Conservation (phyloP, 2,329 filamentous ascomycete genomes). For the Stagonosporopsis cucurbitacearum region DNA sequence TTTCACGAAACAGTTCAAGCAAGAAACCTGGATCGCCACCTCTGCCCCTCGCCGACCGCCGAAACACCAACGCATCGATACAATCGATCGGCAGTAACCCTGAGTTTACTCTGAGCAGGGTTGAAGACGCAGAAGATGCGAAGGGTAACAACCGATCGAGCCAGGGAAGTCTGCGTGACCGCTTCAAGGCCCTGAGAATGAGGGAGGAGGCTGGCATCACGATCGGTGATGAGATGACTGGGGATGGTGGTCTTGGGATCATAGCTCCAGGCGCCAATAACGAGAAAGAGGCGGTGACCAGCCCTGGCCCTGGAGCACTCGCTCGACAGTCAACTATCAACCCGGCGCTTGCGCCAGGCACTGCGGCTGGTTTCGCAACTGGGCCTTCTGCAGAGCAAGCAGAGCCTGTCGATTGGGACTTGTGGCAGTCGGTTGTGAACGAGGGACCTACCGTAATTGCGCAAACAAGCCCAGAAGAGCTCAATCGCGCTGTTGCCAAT, state of each 20-base stretch:
- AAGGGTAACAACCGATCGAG: slow-evolving; percentile 42
- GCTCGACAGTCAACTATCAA: slow-evolving; percentile 70
- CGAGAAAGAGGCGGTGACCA: slow-evolving; percentile 48
- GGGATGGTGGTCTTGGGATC: slow-evolving; percentile 53
- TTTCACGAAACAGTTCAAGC: slow-evolving; percentile 58
- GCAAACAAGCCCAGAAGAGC: slow-evolving; percentile 83
- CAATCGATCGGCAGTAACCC: slow-evolving; percentile 80
- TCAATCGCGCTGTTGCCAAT: slow-evolving; percentile 88
- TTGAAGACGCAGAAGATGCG: slow-evolving; percentile 66
- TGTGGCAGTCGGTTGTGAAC: slow-evolving; percentile 96
- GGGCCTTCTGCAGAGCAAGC: slow-evolving; percentile 74
- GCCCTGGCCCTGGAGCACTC: slow-evolving; percentile 36
- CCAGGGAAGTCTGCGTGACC: slow-evolving; percentile 53
- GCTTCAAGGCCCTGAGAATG: slow-evolving; percentile 55
- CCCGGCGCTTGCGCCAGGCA: slow-evolving; percentile 78
- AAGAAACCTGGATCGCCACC: slow-evolving; percentile 65
- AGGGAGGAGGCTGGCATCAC: slow-evolving; percentile 53
- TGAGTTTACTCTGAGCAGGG: slow-evolving; percentile 76
- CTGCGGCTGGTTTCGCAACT: slow-evolving; percentile 79
- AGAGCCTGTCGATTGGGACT: slow-evolving; percentile 91
- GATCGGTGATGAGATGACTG: slow-evolving; percentile 55
- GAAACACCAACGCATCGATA: slow-evolving; percentile 82
- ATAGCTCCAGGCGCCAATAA: slow-evolving; percentile 46
- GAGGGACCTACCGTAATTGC: slow-evolving; percentile 89
- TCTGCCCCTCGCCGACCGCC: slow-evolving; percentile 58